Percentiles rank a stretch among this genome's conserved stretches.
Conservation (phyloP, 2,329 filamentous ascomycete species). For the Lasiodiplodia sp. region DNA sequence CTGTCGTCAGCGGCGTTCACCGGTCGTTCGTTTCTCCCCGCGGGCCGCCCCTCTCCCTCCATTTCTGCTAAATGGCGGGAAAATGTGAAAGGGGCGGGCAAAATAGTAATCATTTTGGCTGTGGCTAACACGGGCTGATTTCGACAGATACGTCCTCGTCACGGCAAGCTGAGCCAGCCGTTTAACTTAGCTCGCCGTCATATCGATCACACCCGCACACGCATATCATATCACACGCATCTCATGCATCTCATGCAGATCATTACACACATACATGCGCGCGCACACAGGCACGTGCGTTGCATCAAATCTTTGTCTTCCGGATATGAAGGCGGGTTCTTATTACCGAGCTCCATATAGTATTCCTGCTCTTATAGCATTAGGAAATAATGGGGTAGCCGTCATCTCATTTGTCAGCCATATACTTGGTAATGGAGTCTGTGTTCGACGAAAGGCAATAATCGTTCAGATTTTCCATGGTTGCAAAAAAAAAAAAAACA, state of each 20-base stretch:
- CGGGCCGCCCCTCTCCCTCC: neutral
- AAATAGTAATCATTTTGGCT: neutral
- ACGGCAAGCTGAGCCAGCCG: slow-evolving; percentile 44
- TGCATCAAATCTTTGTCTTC: neutral
- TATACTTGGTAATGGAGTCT: too few species aligned
- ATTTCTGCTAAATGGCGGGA: slow-evolving; percentile 4
- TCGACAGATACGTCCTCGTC: slow-evolving; percentile 49
- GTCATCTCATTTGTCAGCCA: too few species aligned
- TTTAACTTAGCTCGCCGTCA: neutral
- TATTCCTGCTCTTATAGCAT: too few species aligned
- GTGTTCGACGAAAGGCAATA: too few species aligned
- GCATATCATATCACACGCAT: neutral
- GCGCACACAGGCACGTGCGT: neutral
- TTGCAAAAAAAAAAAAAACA: too few species aligned
- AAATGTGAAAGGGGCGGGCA: neutral
- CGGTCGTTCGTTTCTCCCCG: neutral
- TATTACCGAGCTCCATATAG: too few species aligned
- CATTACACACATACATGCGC: neutral
- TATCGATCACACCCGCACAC: neutral
- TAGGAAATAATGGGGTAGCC: too few species aligned
- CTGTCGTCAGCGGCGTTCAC: slow-evolving; percentile 2
- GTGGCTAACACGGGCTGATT: slow-evolving; percentile 10
- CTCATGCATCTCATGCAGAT: neutral
- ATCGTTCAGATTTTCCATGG: too few species aligned
- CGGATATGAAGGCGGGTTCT: neutral